Evolutionary conservation across 2,329 filamentous ascomycete species (phyloP), one percentile per base, ranked within the genome.

Genomic region (Botrytis squamosa): DNA sequence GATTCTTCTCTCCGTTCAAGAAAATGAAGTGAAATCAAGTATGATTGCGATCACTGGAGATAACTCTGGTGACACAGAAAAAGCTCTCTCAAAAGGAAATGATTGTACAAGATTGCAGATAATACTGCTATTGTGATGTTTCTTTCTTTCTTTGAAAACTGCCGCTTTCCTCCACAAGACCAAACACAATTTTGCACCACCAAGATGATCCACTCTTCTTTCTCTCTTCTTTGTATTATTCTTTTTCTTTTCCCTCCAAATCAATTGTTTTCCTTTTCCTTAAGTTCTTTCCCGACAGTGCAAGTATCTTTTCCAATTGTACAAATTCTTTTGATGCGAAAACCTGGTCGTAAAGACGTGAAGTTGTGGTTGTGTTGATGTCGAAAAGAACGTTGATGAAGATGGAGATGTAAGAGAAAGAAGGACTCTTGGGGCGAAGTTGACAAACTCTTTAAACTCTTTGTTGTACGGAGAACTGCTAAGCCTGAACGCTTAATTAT

Each of bases 21-120:
- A 77, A 79, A 81, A 80, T 79, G 80, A 81, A 76, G 78, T 79
- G 76, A 79, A 81, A 79, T 79, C 79, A 81, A 81, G 80, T 81
- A 79, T 81, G 80, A 81, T 81, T 81, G 79, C 79, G 77, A 80
- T 79, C 79, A 79, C 79, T 79, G 76, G 75, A 79, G 77, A 78
- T 78, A 80, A 77, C 76, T 78, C 77, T 79, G 70, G 76, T 78
- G 76, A 77, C 74, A 79, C 73, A 75, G 78, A 78, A 73, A 75
- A 79, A 79, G 75, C 75, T 77, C 76, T 78, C 66, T 69, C 36
- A 75, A 77, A 80, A 78, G 73, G 76, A 79, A 80, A 80, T 77
- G 78, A 80, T 81, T 57, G 78, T 81, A 81, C 80, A 81, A 80
- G 80, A 81, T 78, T 79, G 79, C 79, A 81, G 78, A 57, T 67